phyloP scores from a whole-genome alignment of 2,329 filamentous ascomycete species.

The Coniochaeta pulveracea region DNA sequence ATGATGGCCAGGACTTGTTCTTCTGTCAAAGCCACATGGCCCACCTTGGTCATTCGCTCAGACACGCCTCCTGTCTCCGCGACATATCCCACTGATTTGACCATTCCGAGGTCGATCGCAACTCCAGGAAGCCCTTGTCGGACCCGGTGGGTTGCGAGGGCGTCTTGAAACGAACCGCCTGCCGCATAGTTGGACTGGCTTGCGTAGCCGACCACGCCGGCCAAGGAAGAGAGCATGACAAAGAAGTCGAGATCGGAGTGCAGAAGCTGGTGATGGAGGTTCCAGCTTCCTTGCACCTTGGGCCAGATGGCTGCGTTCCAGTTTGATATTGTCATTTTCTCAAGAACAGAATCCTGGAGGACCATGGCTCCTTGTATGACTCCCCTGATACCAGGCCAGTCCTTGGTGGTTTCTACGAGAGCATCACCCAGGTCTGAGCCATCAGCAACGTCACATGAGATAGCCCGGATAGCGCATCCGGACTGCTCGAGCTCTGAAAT shows the following conservation, averaged over 20 bases:
- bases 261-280: conserved; percentile 30
- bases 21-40: conserved; percentile 10
- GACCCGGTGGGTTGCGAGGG: conserved; percentile 21
- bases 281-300: conserved; percentile 38
- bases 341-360: conserved; percentile 30
- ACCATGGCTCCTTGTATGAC: conserved; percentile 25
- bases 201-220: conserved; percentile 43
- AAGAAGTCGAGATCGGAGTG: conserved; percentile 26
- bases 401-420: conserved; percentile 9
- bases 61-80: conserved; percentile 10
- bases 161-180: conserved; percentile 39
- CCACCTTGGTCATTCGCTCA: conserved; percentile 8
- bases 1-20: conserved; percentile 12
- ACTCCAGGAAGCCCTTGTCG: background rate
- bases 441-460: conserved; percentile 25
- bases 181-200: conserved; percentile 49
- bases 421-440: conserved; percentile 31
- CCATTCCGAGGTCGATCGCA: background rate
- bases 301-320: conserved; percentile 32
- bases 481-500: background rate
- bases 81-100: background rate
- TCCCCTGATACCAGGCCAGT: conserved; percentile 16
- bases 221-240: conserved; percentile 42
- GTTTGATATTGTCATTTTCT: conserved; percentile 32
- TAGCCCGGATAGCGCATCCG: conserved; percentile 12